These are phyloP conservation scores for Lepidium sativum DNA, from an alignment of 345 rosid genomes.

Conservation along the genomic window DNA sequence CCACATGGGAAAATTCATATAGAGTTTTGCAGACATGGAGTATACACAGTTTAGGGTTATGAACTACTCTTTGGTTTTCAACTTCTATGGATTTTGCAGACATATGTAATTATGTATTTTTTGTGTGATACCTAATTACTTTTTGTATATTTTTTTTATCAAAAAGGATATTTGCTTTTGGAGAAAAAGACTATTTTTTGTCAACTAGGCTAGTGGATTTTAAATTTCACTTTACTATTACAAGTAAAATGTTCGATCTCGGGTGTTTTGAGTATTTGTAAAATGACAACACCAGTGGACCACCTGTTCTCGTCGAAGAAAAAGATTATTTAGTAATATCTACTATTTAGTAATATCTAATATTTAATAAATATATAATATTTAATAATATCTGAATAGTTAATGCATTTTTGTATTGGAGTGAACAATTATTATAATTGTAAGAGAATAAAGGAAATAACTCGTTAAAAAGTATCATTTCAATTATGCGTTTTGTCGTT, in stretches of 20 bases:
- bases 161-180: too few relatives aligned
- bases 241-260: too few relatives aligned
- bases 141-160: too few relatives aligned
- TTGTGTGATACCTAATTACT: neutral
- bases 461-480: neutral
- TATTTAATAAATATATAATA: too few relatives aligned
- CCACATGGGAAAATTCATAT: constrained; percentile 21
- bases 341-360: too few relatives aligned
- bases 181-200: too few relatives aligned
- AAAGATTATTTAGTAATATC: too few relatives aligned
- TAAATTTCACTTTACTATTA: too few relatives aligned
- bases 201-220: too few relatives aligned
- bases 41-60: constrained; percentile 20
- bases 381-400: neutral
- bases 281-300: too few relatives aligned
- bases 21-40: constrained; percentile 21
- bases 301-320: too few relatives aligned
- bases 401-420: neutral
- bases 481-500: constrained; percentile 6
- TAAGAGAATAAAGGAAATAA: neutral
- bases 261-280: too few relatives aligned
- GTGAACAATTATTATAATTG: neutral
- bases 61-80: constrained; percentile 10
- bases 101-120: neutral
- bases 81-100: constrained; percentile 5